Evolutionary conservation across 768 basidiomycete genomes (phyloP), one percentile per base, ranked within the genome.

Genomic region (Amyloporia xantha): DNA sequence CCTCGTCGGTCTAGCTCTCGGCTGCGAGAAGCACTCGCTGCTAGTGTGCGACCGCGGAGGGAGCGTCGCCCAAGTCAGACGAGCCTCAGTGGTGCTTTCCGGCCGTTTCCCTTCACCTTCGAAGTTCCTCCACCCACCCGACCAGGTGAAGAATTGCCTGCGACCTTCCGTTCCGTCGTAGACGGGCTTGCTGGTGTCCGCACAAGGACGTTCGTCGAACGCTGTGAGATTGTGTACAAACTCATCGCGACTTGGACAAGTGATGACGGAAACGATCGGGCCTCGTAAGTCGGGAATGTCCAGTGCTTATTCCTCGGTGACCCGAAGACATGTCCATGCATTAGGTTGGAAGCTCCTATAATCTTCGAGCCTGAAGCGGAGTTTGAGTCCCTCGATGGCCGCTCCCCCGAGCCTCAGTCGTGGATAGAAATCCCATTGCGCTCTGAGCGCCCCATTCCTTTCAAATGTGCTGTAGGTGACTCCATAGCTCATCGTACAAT

Each of bases 371-470:
- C 79, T 3, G 81, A 82, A 44, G 55, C 64, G 1, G 82, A 80
- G 53, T 81, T 81, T 53, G 76, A 78, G 45, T 81, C 79, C 2
- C 55, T 72, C 19, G 81, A 83, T 56, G 76, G 74, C 26, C 61
- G 66, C 2, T 48, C 63, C 11, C 59, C 66, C 35, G 64, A 71
- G 44, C 68, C 72, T 2, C 71, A 74, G 35, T 75, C 77, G 0
- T 88, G 86, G 85, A 57, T 85, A 19, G 86, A 87, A 61, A 76
- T 83, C 63, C 79, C 82, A 28, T 64, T 88, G 36, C 74, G 71
- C 48, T 67, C 79, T 1, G 84, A 86, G 57, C 75, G 83, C 21
- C 48, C 59, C 17, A 72, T 85, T 20, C 78, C 84, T 3, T 79
- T 83, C 60, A 74, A 71, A 30, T 84, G 82, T 62, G 84, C 79